These are phyloP conservation scores for Fusarium avenaceum DNA, from an alignment of 2,329 filamentous ascomycete genomes.

Conservation along the genomic window DNA sequence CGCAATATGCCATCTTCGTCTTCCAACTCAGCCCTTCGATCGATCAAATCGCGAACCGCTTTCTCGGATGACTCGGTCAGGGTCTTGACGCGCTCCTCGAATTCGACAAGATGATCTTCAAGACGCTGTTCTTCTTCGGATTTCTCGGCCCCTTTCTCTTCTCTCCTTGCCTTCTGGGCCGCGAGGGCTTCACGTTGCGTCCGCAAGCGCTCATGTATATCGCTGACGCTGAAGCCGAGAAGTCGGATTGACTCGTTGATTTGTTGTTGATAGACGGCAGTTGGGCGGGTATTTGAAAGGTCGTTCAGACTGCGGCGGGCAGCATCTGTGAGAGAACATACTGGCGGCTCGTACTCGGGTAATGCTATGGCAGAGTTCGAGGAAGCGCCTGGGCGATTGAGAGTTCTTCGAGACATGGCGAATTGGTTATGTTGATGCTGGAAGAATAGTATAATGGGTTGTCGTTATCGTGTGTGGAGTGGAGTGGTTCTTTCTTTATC, in stretches of 20 bases:
- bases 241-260: conserved; percentile 60
- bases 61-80: conserved; percentile 63
- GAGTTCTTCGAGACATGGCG: conserved; percentile 53
- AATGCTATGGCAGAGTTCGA: conserved; percentile 50
- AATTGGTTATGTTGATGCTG: conserved; percentile 13
- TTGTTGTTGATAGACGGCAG: conserved; percentile 61
- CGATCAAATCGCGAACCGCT: conserved; percentile 63
- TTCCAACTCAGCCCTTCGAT: conserved; percentile 63
- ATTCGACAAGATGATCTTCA: conserved; percentile 56
- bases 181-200: conserved; percentile 55
- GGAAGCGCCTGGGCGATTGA: conserved; percentile 47
- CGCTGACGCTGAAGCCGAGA: conserved; percentile 61
- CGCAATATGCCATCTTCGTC: conserved; percentile 60
- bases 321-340: conserved; percentile 59
- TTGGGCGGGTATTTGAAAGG: conserved; percentile 59
- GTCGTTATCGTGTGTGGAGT: not conserved
- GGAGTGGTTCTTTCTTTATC: conserved; percentile 1
- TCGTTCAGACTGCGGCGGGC: conserved; percentile 58
- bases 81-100: conserved; percentile 57
- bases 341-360: conserved; percentile 65
- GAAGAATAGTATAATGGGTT: conserved; percentile 9
- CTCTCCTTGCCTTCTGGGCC: conserved; percentile 52
- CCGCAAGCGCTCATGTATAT: conserved; percentile 63
- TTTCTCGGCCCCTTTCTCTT: conserved; percentile 55
- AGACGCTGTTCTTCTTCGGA: conserved; percentile 55